Evolutionary conservation across 371 early-diverging fungal genomes (phyloP), one percentile per base, ranked within the genome.

Genomic region (Apophysomyces trapeziformis): DNA sequence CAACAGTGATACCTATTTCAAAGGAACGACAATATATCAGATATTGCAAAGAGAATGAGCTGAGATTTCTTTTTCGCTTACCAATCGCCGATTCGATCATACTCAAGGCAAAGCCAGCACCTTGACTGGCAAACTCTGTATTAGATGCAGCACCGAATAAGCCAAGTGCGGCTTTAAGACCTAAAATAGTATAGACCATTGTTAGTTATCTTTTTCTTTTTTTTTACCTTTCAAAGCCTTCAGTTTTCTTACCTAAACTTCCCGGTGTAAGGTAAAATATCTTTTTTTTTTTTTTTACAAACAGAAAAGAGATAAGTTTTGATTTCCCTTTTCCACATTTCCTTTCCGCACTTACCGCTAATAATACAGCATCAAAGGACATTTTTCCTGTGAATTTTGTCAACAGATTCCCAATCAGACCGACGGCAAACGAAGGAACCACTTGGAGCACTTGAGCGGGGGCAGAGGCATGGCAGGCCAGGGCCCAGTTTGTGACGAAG

Each of bases 251-350:
- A 73, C 77, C 86, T 54, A 88, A 77, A 72, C 82, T 81, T 7
- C 89, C 86, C 3, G 89, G 89, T 0, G 87, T 87, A 36, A 89
- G 69, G 64, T 85, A 73, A 41, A 88, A 75, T 5, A 75, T 64
- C 74, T 70, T 26, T 26, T 21, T 21, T 21, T 21, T 21, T 21
- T 21, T 21, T n/a, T 26, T 26, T 1, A 2, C 32, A 26, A 26
- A 1, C 0, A 26, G 6, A 7, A 46, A 7, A 7, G 16, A 60
- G 7, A 36, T 39, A 7, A 21, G 18, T 7, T 21, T 39, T 16
- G 6, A 14, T 54, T 61, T 57, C 0, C 13, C 4, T n/a, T 61
- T 43, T 18, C 13, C 39, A 59, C 32, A 26, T 32, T 13, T 65
- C 38, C 16, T 37, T 37, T 61, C 7, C 32, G 21, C 68, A 26